Conservation (phyloP, 1,139 yeast species). For the Saccharomyces hybrid region DNA sequence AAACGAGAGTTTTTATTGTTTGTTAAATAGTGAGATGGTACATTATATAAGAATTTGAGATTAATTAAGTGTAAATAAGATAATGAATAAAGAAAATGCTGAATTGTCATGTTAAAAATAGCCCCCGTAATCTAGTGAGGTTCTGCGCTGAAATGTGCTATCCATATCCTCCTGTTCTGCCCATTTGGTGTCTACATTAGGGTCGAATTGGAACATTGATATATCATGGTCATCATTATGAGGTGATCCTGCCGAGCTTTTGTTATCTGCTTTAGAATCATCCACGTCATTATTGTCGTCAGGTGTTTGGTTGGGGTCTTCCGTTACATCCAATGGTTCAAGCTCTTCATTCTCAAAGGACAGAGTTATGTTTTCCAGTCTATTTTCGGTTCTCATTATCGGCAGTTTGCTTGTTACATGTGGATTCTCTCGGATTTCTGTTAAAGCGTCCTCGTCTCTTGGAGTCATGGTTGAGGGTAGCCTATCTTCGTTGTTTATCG, state of each 20-base stretch:
- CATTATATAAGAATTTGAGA: slow-evolving; percentile 2
- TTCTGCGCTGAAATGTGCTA: slow-evolving; percentile 29
- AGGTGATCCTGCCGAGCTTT: neutral
- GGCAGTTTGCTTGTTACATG: slow-evolving; percentile 18
- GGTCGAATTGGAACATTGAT: slow-evolving; percentile 9
- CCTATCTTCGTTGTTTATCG: slow-evolving; percentile 1
- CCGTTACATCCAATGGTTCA: neutral
- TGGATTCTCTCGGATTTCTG: slow-evolving; percentile 1
- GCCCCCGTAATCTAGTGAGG: slow-evolving; percentile 24
- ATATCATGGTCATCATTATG: slow-evolving; percentile 6
- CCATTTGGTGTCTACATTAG: slow-evolving; percentile 16
- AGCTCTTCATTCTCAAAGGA: slow-evolving; percentile 20
- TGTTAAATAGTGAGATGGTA: neutral
- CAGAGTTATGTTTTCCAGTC: slow-evolving; percentile 23
- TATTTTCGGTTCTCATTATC: slow-evolving; percentile 19
- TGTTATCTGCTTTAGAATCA: neutral
- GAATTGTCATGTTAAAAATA: slow-evolving; percentile 6
- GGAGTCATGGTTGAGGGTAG: slow-evolving; percentile 1
- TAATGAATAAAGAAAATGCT: slow-evolving; percentile 7
- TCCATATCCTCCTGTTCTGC: slow-evolving; percentile 29
- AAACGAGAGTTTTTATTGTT: neutral
- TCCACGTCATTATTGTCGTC: slow-evolving; percentile 2
- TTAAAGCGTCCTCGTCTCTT: slow-evolving; percentile 3
- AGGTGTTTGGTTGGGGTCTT: slow-evolving; percentile 4
- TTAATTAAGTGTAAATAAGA: neutral